Percentiles rank a stretch among this genome's conserved stretches.
Conservation (phyloP, 345 rosid genomes). For the Rhodamnia rubescens region DNA sequence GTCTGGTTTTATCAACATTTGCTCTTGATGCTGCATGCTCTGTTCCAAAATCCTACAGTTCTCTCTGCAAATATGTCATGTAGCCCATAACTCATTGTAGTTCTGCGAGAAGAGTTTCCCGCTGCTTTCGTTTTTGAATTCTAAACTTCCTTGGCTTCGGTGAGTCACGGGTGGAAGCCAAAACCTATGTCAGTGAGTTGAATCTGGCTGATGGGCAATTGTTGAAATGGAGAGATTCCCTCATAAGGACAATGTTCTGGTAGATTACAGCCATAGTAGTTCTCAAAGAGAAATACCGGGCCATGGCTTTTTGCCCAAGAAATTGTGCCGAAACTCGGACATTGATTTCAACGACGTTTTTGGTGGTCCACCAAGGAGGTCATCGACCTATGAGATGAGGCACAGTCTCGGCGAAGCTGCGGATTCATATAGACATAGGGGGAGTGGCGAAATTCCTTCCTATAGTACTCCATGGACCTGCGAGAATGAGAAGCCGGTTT, state of each 20-base stretch:
- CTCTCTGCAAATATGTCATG: neutral
- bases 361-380: constrained; percentile 76
- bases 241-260: constrained; percentile 8
- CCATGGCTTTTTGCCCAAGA: neutral
- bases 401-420: constrained; percentile 29
- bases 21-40: neutral
- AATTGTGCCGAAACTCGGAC: constrained; percentile 24
- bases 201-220: neutral
- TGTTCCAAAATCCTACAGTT: neutral
- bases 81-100: neutral
- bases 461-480: constrained; percentile 25
- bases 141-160: neutral
- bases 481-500: constrained; percentile 55
- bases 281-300: neutral
- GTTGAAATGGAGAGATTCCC: constrained; percentile 18
- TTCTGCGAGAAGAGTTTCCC: constrained; percentile 7
- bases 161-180: neutral
- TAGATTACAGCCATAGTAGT: neutral
- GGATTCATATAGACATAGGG: neutral
- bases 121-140: constrained; percentile 7
- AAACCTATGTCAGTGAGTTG: neutral
- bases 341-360: constrained; percentile 73
- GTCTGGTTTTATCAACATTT: neutral
- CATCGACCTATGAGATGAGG: constrained; percentile 30
- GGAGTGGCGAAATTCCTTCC: neutral